phyloP scores from a whole-genome alignment of 257 asterid genomes.

The Solanum tarijense region DNA sequence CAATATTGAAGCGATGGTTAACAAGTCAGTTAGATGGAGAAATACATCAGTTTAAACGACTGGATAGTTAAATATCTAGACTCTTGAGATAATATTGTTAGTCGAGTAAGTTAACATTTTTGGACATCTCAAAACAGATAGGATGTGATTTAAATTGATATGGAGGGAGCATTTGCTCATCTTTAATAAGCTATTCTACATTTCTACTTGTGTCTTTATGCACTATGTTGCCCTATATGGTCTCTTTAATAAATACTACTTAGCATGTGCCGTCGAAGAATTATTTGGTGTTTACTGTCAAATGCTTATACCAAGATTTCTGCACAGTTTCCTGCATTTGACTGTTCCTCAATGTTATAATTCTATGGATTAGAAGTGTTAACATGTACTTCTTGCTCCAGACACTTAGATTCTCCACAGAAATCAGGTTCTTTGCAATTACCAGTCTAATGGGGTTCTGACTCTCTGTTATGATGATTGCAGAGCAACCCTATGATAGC shows the following conservation, averaged over 20 bases:
- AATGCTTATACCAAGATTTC: background rate
- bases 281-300: background rate
- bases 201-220: background rate
- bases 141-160: background rate
- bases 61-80: background rate
- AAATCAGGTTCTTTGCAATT: background rate
- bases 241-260: background rate
- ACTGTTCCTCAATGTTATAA: background rate
- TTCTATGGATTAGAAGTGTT: background rate
- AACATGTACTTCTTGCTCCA: background rate
- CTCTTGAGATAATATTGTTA: background rate
- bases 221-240: background rate
- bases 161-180: background rate
- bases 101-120: background rate
- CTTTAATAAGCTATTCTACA: background rate
- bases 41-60: background rate
- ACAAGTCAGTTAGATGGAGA: background rate
- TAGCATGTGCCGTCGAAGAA: background rate
- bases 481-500: conserved; percentile 99
- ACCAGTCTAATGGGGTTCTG: background rate
- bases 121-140: background rate
- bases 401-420: background rate
- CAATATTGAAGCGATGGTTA: background rate
- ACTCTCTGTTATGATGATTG: conserved; percentile 16
- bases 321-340: background rate